Evolutionary conservation across 495 filamentous ascomycete genomes (phyloP).

Genomic region (Lophium mytilinum): DNA sequence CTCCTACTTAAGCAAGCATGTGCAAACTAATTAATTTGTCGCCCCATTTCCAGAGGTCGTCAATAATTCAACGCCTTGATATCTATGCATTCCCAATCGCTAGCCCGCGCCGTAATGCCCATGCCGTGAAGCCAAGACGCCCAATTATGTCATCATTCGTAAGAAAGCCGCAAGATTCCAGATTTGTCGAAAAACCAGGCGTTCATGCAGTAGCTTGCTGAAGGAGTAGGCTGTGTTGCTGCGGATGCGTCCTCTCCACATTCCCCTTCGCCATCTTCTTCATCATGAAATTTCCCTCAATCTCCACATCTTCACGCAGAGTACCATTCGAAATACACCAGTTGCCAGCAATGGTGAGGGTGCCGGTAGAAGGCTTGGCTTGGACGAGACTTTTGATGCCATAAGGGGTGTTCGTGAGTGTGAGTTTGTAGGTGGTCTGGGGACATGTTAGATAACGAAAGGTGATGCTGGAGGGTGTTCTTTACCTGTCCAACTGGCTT

Average conservation of each 20-base stretch:
- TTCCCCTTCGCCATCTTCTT: constrained; percentile 30
- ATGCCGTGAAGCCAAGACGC: no score
- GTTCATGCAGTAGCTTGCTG: constrained; percentile 12
- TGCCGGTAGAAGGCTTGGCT: constrained; percentile 25
- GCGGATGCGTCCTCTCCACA: constrained; percentile 27
- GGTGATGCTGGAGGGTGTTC: not conserved
- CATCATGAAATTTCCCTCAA: constrained; percentile 28
- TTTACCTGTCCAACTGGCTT: constrained; percentile 25
- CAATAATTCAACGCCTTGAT: no score
- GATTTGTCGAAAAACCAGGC: not conserved
- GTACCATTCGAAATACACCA: constrained; percentile 22
- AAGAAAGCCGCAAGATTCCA: not conserved
- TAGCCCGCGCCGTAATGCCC: no score
- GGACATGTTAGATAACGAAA: not conserved
- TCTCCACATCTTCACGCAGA: constrained; percentile 25
- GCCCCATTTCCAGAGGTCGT: no score
- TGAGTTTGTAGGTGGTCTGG: constrained; percentile 26
- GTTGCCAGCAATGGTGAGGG: constrained; percentile 25
- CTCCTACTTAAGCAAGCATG: no score
- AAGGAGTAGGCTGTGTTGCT: constrained; percentile 22
- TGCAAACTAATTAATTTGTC: no score
- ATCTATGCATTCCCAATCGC: no score
- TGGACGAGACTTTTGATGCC: constrained; percentile 28
- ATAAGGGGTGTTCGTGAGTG: constrained; percentile 23
- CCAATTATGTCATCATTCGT: not conserved